phyloP scores from a whole-genome alignment of 768 basidiomycete genomes.

The Kwoniella heveanensis region DNA sequence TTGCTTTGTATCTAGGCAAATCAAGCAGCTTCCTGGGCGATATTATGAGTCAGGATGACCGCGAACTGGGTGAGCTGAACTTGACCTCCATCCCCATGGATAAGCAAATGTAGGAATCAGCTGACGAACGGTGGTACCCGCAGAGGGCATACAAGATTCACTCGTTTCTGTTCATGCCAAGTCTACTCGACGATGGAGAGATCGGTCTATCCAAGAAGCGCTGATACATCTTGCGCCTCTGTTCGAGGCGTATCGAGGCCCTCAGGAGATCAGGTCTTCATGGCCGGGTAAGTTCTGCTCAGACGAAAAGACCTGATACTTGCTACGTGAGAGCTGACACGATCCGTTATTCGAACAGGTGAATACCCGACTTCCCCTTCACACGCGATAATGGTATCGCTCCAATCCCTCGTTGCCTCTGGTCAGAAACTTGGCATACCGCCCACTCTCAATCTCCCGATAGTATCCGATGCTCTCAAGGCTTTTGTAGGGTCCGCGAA shows the following conservation, averaged over 20 bases:
- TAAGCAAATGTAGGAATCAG: too few relatives aligned
- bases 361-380: conserved; percentile 37
- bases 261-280: conserved; percentile 28
- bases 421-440: conserved; percentile 38
- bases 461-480: conserved; percentile 25
- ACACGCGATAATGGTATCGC: conserved; percentile 28
- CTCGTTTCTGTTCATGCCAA: conserved; percentile 19
- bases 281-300: conserved; percentile 51
- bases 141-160: conserved; percentile 10
- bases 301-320: neutral
- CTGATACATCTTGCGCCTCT: conserved; percentile 28
- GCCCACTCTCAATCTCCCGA: conserved; percentile 12
- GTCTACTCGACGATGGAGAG: conserved; percentile 35
- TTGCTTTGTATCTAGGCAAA: conserved; percentile 35
- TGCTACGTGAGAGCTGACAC: conserved; percentile 7
- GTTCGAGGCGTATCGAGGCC: conserved; percentile 26
- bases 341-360: conserved; percentile 19
- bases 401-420: conserved; percentile 35
- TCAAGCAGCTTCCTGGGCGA: conserved; percentile 29
- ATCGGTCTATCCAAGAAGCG: conserved; percentile 26
- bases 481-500: conserved; percentile 29
- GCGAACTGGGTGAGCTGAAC: conserved; percentile 31
- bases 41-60: conserved; percentile 14
- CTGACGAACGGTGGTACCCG: too few relatives aligned
- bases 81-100: too few relatives aligned